Percentiles rank a stretch among this genome's conserved stretches.
These are phyloP conservation scores for Dicorynia guianensis DNA, from an alignment of 306 rosid genomes.

Conservation along the genomic window DNA sequence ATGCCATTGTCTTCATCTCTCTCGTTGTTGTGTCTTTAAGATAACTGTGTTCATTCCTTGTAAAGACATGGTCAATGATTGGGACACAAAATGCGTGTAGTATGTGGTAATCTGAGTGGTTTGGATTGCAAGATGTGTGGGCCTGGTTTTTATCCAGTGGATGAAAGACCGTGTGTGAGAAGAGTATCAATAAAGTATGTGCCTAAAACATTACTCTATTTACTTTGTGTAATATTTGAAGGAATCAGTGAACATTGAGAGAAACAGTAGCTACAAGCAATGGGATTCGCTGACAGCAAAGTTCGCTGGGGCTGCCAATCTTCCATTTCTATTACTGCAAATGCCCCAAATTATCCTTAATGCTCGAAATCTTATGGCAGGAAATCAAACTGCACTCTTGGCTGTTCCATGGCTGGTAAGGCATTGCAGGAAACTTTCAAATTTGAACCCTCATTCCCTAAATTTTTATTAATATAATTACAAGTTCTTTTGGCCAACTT, in stretches of 20 bases:
- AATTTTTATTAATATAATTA: no score
- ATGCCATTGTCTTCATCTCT: no score
- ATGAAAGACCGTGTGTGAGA: no score
- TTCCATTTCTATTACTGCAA: slow-evolving; percentile 84
- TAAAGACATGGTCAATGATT: no score
- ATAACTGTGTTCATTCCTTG: no score
- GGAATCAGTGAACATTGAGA: slow-evolving; percentile 56
- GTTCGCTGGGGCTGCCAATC: slow-evolving; percentile 81
- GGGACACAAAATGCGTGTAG: no score
- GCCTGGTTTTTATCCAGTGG: no score
- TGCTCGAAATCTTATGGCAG: slow-evolving; percentile 73
- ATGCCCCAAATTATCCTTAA: slow-evolving; percentile 88
- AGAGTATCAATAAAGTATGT: no score
- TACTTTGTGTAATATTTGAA: slow-evolving; percentile 44
- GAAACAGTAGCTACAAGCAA: slow-evolving; percentile 57
- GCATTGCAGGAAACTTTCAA: slow-evolving; percentile 10
- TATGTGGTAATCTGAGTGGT: no score
- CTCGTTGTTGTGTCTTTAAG: no score
- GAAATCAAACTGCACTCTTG: slow-evolving; percentile 70
- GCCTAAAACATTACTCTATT: not conserved
- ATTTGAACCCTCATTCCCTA: not conserved
- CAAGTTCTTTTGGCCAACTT: not conserved
- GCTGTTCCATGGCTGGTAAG: slow-evolving; percentile 90
- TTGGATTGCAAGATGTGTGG: no score
- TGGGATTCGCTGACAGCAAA: slow-evolving; percentile 86